Evolutionary conservation across 352 stramenopile species (phyloP).

Genomic region (Pythium volutum): DNA sequence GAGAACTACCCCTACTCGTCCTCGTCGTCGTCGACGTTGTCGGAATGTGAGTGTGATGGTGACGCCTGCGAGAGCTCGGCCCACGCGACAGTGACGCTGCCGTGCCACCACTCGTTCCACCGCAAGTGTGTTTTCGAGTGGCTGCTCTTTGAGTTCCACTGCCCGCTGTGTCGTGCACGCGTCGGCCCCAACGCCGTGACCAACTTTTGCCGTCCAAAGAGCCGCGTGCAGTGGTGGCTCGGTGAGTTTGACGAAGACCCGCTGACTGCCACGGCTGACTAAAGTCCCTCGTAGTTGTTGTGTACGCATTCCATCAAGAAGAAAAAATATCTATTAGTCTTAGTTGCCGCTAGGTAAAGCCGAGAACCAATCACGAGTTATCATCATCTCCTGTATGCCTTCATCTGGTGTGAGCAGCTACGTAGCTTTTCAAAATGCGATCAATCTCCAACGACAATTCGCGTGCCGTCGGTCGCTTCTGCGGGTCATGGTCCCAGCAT

Average conservation of each 20-base stretch:
- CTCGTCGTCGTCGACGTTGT: conserved; percentile 20
- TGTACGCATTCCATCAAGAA: neutral
- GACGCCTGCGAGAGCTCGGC: conserved; percentile 20
- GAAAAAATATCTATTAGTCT: neutral
- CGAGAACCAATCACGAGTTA: neutral
- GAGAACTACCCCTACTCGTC: conserved; percentile 8
- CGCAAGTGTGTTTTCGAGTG: conserved; percentile 74
- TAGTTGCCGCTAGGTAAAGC: neutral
- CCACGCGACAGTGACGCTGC: conserved; percentile 36
- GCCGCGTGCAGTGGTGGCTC: conserved; percentile 67
- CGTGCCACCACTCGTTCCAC: conserved; percentile 69
- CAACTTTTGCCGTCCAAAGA: conserved; percentile 58
- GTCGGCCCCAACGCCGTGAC: conserved; percentile 50
- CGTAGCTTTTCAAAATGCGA: conserved; percentile 35
- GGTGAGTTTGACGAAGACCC: conserved; percentile 58
- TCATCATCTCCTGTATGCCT: neutral
- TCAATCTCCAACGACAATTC: conserved; percentile 56
- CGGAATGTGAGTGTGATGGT: conserved; percentile 22
- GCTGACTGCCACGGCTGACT: conserved; percentile 20
- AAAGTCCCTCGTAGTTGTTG: neutral
- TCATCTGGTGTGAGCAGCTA: conserved; percentile 2
- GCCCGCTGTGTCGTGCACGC: conserved; percentile 56
- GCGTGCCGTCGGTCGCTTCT: conserved; percentile 41
- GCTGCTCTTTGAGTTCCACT: conserved; percentile 71
- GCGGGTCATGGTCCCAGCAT: conserved; percentile 49